Conservation (phyloP, 2,329 filamentous ascomycete species). For the Paracorniculantispora psalliotae region DNA sequence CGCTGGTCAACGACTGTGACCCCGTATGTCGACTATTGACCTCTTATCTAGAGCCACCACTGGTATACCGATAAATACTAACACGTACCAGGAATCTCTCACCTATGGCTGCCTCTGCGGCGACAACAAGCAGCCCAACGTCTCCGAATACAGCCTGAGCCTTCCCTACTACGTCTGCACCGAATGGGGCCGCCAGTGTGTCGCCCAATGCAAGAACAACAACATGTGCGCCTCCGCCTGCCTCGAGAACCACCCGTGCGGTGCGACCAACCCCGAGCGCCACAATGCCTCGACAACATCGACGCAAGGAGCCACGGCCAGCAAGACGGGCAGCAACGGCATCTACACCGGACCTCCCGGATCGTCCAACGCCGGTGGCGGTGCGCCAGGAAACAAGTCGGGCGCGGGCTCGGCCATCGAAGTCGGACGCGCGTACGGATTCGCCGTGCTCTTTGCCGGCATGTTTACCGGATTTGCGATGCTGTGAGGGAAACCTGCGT, state of each 20-base stretch:
- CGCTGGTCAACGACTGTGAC: slow-evolving; percentile 61
- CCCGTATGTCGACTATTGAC: slow-evolving; percentile 40
- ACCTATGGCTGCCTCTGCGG: slow-evolving; percentile 70
- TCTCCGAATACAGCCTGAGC: slow-evolving; percentile 72
- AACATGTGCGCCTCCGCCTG: slow-evolving; percentile 59
- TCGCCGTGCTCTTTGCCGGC: slow-evolving; percentile 33
- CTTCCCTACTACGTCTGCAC: slow-evolving; percentile 73
- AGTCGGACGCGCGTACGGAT: slow-evolving; percentile 32
- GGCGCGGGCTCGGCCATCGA: slow-evolving; percentile 28
- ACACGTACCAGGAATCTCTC: slow-evolving; percentile 45
- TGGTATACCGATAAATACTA: slow-evolving; percentile 3
- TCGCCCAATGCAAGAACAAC: slow-evolving; percentile 46
- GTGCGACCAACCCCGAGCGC: slow-evolving; percentile 59
- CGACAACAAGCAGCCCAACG: slow-evolving; percentile 61
- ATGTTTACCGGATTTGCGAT: slow-evolving; percentile 38
- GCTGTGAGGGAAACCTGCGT: no score
- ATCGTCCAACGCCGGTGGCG: neutral
- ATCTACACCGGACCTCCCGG: slow-evolving; percentile 34
- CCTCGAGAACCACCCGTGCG: slow-evolving; percentile 64
- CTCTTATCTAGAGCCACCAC: neutral
- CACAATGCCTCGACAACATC: slow-evolving; percentile 51
- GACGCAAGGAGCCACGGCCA: slow-evolving; percentile 32
- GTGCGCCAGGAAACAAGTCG: slow-evolving; percentile 17
- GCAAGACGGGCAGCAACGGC: slow-evolving; percentile 27
- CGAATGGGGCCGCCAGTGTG: slow-evolving; percentile 66